Conservation (phyloP, 352 stramenopile species). For the Phytopythium mirpurense region DNA sequence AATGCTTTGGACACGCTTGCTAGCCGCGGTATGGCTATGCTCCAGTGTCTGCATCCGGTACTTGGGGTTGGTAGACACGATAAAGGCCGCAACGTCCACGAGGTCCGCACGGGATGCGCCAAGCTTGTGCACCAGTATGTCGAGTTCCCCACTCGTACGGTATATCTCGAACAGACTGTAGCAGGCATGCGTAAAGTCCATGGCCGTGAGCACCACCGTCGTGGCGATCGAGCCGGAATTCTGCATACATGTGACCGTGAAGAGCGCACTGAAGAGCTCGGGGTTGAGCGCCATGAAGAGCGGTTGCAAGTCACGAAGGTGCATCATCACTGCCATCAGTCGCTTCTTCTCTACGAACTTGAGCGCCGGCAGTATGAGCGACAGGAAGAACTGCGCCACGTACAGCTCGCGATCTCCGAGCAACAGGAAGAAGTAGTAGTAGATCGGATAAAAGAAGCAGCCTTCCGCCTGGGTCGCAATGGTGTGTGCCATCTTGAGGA, state of each 20-base stretch:
- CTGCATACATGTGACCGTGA: conserved; percentile 4
- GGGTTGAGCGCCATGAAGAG: conserved; percentile 7
- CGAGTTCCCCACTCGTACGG: background rate
- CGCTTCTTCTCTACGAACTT: conserved; percentile 6
- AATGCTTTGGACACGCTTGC: background rate
- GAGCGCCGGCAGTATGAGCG: conserved; percentile 4
- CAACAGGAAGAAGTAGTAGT: conserved; percentile 3
- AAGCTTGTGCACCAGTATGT: background rate
- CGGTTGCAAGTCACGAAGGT: conserved; percentile 1
- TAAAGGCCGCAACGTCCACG: conserved; percentile 1
- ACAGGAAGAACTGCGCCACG: conserved; percentile 2
- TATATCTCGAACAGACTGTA: conserved; percentile 2
- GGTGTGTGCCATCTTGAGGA: background rate
- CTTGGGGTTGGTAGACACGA: background rate
- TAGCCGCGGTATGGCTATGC: background rate
- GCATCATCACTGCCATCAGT: background rate
- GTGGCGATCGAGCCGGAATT: conserved; percentile 1
- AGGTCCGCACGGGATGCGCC: background rate
- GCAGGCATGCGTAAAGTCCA: conserved; percentile 4
- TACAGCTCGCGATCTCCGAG: background rate
- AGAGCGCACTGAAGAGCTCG: conserved; percentile 8
- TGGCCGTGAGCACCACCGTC: background rate
- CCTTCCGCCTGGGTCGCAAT: background rate
- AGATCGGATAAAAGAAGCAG: conserved; percentile 2
- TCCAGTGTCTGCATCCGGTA: background rate